These are phyloP conservation scores for Colletotrichum plurivorum DNA, from an alignment of 2,329 filamentous ascomycete genomes.

Conservation along the genomic window DNA sequence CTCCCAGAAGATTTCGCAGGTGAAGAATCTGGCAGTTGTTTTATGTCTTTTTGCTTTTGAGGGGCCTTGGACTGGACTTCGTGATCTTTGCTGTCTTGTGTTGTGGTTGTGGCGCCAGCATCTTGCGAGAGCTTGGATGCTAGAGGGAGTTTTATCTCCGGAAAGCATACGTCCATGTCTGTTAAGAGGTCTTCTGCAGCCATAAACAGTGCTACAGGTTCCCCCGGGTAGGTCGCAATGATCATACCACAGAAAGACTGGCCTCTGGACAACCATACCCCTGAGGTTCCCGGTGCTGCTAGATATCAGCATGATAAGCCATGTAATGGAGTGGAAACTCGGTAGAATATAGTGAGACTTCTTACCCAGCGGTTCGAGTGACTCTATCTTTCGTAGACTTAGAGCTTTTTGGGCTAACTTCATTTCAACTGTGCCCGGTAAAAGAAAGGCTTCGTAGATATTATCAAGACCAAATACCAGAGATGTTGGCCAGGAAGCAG, in stretches of 20 bases:
- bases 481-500: background rate
- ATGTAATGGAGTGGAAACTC: too few species aligned
- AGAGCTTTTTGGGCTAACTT: too few species aligned
- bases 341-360: too few species aligned
- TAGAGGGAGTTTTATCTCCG: background rate
- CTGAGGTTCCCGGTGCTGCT: conserved; percentile 6
- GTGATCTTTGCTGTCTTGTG: background rate
- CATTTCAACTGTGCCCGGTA: background rate
- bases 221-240: background rate
- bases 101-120: background rate
- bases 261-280: background rate
- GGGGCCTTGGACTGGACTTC: background rate
- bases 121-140: too few species aligned
- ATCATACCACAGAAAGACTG: background rate
- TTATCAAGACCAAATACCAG: background rate
- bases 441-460: fast-evolving
- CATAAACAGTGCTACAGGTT: conserved; percentile 2
- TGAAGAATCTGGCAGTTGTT: background rate
- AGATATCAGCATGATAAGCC: background rate
- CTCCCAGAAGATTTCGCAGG: too few species aligned
- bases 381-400: too few species aligned
- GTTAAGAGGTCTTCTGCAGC: conserved; percentile 5
- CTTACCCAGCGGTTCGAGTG: background rate
- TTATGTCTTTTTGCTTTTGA: background rate
- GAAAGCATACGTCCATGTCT: background rate